phyloP scores from a whole-genome alignment of 2,329 filamentous ascomycete species.

The Sporothrix brasiliensis region DNA sequence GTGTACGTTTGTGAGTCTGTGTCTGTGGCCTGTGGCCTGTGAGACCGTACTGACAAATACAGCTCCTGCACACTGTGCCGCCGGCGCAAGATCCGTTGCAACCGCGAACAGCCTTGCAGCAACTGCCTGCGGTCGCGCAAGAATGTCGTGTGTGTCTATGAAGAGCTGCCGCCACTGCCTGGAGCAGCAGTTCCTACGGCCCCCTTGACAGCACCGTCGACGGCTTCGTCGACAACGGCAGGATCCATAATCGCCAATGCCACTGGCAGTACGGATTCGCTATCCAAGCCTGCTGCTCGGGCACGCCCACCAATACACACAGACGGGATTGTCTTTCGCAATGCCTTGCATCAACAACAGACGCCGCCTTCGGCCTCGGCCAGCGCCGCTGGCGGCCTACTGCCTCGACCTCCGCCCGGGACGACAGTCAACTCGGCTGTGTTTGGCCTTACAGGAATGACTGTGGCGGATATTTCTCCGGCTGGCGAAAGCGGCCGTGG shows the following conservation, averaged over 20 bases:
- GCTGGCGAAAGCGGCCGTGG: neutral
- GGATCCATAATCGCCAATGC: neutral
- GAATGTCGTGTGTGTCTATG: constrained; percentile 31
- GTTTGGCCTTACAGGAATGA: neutral
- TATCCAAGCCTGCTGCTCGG: neutral
- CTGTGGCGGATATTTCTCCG: neutral
- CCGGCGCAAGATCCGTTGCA: constrained; percentile 49
- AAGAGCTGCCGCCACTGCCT: constrained; percentile 17
- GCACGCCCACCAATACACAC: neutral
- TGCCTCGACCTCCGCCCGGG: neutral
- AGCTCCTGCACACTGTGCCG: constrained; percentile 43
- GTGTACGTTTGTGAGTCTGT: constrained; percentile 23
- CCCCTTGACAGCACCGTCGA: neutral
- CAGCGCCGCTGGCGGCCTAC: neutral
- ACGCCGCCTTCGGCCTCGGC: neutral
- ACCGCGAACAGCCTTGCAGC: constrained; percentile 47
- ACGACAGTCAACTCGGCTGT: neutral
- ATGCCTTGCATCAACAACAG: neutral
- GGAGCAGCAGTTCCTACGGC: neutral
- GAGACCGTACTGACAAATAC: neutral
- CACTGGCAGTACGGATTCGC: neutral
- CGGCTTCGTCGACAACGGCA: neutral
- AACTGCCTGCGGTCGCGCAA: constrained; percentile 46
- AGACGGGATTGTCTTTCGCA: constrained; percentile 11
- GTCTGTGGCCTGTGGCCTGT: too few relatives aligned